A percentile compares a stretch with the other conserved stretches of the same genome.
Conservation (phyloP, 768 basidiomycete genomes). For the Xerocomellus dryophilus region DNA sequence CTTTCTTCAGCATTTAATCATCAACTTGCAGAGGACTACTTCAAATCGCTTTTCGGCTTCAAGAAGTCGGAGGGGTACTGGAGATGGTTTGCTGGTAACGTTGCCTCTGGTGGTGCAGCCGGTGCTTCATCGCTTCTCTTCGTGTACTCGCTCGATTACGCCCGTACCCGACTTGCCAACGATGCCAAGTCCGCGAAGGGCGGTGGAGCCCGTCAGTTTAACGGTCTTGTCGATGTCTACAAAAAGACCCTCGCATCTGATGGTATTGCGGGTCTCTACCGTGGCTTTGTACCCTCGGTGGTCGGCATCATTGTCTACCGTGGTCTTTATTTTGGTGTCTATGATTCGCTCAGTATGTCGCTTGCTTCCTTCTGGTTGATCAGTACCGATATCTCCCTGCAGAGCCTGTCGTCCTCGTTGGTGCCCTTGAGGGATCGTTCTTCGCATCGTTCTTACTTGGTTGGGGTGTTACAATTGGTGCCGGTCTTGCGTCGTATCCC, state of each 20-base stretch:
- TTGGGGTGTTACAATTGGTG: constrained; percentile 99
- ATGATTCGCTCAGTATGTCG: constrained; percentile 86
- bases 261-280: constrained; percentile 98
- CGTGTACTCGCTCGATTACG: constrained; percentile 99
- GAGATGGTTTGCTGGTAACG: constrained; percentile 98
- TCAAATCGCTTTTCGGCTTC: constrained; percentile 98
- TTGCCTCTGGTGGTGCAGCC: constrained; percentile 98
- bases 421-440: constrained; percentile 94
- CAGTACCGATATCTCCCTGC: constrained; percentile 20
- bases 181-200: constrained; percentile 95
- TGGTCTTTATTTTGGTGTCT: constrained; percentile 99
- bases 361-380: constrained; percentile 25
- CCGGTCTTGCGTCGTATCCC: constrained; percentile 97
- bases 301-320: constrained; percentile 99
- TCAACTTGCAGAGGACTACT: constrained; percentile 74
- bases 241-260: constrained; percentile 96
- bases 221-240: constrained; percentile 97
- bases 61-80: constrained; percentile 98
- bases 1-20: constrained; percentile 1
- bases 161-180: constrained; percentile 98
- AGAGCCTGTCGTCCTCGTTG: constrained; percentile 98
- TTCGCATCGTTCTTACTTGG: constrained; percentile 95
- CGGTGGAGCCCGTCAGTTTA: constrained; percentile 95
- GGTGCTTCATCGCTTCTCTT: constrained; percentile 98
- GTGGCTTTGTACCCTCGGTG: constrained; percentile 98